Conservation (phyloP, 352 stramenopile genomes). For the Pythium aristosporum region DNA sequence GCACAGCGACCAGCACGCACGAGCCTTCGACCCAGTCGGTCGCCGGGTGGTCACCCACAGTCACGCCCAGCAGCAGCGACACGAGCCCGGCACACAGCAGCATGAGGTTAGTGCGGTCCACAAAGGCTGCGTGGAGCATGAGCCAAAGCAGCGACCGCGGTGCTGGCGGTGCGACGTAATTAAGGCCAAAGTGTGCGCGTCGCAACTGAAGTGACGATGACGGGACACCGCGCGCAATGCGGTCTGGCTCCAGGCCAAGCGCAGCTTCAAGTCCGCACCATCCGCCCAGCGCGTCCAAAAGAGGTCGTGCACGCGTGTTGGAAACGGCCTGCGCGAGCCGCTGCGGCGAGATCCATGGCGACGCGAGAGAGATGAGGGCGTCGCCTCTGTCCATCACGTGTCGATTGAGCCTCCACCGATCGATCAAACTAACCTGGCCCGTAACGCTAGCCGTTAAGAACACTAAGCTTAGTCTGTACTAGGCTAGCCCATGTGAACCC, state of each 20-base stretch:
- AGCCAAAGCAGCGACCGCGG: constrained; percentile 32
- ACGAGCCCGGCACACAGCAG: constrained; percentile 54
- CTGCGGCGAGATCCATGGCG: not conserved
- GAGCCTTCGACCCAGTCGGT: constrained; percentile 89
- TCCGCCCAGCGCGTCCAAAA: constrained; percentile 9
- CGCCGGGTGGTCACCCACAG: constrained; percentile 52
- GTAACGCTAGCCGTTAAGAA: no score
- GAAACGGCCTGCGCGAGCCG: not conserved
- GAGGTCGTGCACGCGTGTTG: not conserved
- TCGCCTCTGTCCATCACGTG: not conserved
- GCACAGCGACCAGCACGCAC: constrained; percentile 90
- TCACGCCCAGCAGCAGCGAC: constrained; percentile 53
- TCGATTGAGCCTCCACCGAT: no score
- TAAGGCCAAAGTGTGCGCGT: constrained; percentile 23
- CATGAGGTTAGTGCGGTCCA: constrained; percentile 76
- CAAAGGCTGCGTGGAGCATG: constrained; percentile 52
- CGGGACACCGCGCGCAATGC: not conserved
- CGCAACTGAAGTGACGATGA: not conserved
- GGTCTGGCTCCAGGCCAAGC: constrained; percentile 2
- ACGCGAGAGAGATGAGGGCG: not conserved
- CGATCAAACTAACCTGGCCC: no score
- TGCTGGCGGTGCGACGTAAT: constrained; percentile 28
- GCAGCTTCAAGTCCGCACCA: constrained; percentile 12
- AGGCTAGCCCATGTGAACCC: not conserved
- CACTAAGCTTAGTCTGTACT: not conserved